Base-by-base conservation (phyloP, 2,329 filamentous ascomycete species). In the Didymella keratinophila region DNA sequence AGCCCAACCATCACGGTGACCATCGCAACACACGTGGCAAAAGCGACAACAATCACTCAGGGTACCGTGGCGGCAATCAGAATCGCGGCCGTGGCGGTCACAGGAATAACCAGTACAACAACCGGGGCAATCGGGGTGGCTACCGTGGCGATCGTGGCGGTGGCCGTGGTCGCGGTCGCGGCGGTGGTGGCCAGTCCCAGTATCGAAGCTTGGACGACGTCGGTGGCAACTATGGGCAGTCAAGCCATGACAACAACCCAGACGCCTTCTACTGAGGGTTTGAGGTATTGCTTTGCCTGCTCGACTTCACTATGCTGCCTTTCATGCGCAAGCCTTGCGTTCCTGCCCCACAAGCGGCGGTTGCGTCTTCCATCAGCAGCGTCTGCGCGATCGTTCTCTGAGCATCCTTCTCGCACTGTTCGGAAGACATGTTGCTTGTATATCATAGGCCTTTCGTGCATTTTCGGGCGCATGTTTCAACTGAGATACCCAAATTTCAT, bases 201-300 rank as follows among this genome's bases (percentile, higher is more conserved):
- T 82, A 82, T 62, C 69, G 74, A 48, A 80, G 77, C 60, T 68
- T 82, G 25, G 80, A 82, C 58, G 79, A 81, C 63, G 76, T 78
- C 32, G 72, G 73, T 32, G 56, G 65, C 50, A 66, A 56, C 36
- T 68, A 71, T 48, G 70, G 69, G 16, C 66, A 69, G 41, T 64
- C 69, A n/a, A 67, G 68, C 39, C 62, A 74, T 41, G 71, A 74
- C 51, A 71, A 70, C 48, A 71, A 72, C 30, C 71, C 73, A 10
- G 68, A 74, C 45, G 70, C 71, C 12, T 76, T 72, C 59, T 76
- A 76, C 53, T 76, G 59, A 54, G 21, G 30, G 21, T 1, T 1
- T 14, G 5, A 8, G 12, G 10, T 21, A 5, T 14, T 2, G 11
- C 12, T 23, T 16, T 7, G 6, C 28, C 12, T 18, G 21, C 20